A percentile compares a stretch with the other conserved stretches of the same genome.
These are phyloP conservation scores for Phytophthora litchii DNA, from an alignment of 352 stramenopile species.

Conservation along the genomic window DNA sequence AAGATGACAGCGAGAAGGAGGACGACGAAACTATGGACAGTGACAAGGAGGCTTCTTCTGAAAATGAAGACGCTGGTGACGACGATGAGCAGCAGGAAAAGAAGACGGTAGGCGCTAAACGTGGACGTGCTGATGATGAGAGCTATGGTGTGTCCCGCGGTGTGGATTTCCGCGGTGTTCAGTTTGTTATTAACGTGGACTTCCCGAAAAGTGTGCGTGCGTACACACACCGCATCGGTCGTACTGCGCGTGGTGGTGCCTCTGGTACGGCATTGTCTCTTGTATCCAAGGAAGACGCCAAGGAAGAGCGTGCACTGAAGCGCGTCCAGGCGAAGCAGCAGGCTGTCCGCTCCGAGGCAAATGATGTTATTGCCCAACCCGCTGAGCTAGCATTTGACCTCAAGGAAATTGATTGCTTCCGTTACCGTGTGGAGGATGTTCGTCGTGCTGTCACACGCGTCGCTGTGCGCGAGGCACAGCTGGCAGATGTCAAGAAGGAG, in stretches of 20 bases:
- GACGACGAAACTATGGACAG: slow-evolving; percentile 39
- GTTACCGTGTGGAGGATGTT: slow-evolving; percentile 97
- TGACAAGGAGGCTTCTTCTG: slow-evolving; percentile 50
- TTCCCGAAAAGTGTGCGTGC: slow-evolving; percentile 94
- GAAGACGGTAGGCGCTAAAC: slow-evolving; percentile 51
- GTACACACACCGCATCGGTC: slow-evolving; percentile 98
- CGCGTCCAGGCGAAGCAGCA: slow-evolving; percentile 94
- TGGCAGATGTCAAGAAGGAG: slow-evolving; percentile 97
- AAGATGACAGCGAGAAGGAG: slow-evolving; percentile 43
- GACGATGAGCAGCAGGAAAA: slow-evolving; percentile 47
- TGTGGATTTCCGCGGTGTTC: slow-evolving; percentile 98
- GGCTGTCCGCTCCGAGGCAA: slow-evolving; percentile 70
- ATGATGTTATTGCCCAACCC: slow-evolving; percentile 92
- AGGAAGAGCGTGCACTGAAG: slow-evolving; percentile 86
- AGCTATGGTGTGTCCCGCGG: slow-evolving; percentile 97
- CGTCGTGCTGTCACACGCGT: slow-evolving; percentile 94
- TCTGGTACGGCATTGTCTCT: slow-evolving; percentile 97
- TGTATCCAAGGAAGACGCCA: slow-evolving; percentile 78
- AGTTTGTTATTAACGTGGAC: slow-evolving; percentile 99
- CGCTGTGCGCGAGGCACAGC: slow-evolving; percentile 94
- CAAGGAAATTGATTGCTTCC: slow-evolving; percentile 98
- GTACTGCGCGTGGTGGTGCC: slow-evolving; percentile 95
- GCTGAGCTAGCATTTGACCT: slow-evolving; percentile 97
- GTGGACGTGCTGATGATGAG: slow-evolving; percentile 68
- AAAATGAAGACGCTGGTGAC: slow-evolving; percentile 84